Conservation (phyloP, 208 protist species). For the Balamuthia mandrillaris region DNA sequence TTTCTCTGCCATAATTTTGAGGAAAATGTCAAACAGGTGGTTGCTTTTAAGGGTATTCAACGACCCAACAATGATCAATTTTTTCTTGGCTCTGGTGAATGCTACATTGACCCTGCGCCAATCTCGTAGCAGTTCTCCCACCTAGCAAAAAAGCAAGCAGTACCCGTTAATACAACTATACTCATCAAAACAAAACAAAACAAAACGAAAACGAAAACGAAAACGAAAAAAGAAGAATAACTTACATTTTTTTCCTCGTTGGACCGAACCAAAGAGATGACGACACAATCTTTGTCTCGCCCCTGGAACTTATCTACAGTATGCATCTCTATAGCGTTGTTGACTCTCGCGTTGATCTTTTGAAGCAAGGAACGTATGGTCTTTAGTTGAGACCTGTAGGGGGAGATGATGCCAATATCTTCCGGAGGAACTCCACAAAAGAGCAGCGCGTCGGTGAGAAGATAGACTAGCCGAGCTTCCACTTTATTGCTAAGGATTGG, state of each 20-base stretch:
- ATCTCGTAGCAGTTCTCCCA: conserved; percentile 79
- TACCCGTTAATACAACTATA: conserved; percentile 47
- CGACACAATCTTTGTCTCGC: conserved; percentile 73
- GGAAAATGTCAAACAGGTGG: conserved; percentile 24
- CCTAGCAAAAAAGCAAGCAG: conserved; percentile 9
- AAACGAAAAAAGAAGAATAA: not conserved
- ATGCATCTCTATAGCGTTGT: conserved; percentile 23
- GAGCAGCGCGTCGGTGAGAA: conserved; percentile 45
- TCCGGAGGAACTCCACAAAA: conserved; percentile 36
- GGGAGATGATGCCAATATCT: conserved; percentile 73
- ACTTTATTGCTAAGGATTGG: conserved; percentile 6
- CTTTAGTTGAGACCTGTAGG: conserved; percentile 69
- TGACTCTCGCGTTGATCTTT: not conserved
- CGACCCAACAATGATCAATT: conserved; percentile 78
- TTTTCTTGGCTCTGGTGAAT: conserved; percentile 83
- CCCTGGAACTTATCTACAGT: conserved; percentile 61
- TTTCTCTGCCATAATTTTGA: not conserved
- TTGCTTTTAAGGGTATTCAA: conserved; percentile 22
- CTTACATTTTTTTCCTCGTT: conserved; percentile 54
- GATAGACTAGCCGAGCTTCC: conserved; percentile 21
- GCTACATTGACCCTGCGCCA: conserved; percentile 87
- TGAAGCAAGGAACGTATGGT: conserved; percentile 33
- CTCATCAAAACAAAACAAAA: not conserved
- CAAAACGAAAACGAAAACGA: too few relatives aligned
- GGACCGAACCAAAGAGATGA: conserved; percentile 70